Evolutionary conservation across 2,329 filamentous ascomycete genomes (phyloP).

Genomic region (Whalleya microplaca): DNA sequence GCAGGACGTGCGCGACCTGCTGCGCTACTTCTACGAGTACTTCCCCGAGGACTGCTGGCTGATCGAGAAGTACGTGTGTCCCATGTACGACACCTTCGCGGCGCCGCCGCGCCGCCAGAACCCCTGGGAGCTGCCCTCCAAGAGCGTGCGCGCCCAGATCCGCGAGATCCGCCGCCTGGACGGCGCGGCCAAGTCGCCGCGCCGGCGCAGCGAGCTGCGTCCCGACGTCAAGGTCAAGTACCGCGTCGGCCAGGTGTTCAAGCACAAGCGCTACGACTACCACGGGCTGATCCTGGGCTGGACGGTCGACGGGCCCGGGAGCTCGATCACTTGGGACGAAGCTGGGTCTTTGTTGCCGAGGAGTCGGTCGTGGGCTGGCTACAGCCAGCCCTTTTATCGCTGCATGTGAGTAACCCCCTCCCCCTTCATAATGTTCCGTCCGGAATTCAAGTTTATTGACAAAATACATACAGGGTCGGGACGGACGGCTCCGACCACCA

Average conservation of each 20-base stretch:
- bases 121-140: conserved; percentile 39
- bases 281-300: conserved; percentile 87
- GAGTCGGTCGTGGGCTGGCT: conserved; percentile 36
- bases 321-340: conserved; percentile 63
- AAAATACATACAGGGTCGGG: conserved; percentile 31
- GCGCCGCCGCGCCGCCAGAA: conserved; percentile 35
- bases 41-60: conserved; percentile 75
- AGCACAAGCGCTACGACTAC: conserved; percentile 79
- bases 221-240: conserved; percentile 55
- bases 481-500: conserved; percentile 70
- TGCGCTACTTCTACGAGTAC: conserved; percentile 65
- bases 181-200: conserved; percentile 37
- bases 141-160: conserved; percentile 43
- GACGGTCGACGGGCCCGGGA: conserved; percentile 69
- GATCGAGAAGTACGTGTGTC: conserved; percentile 68
- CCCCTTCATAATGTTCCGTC: not conserved
- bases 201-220: conserved; percentile 40
- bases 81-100: conserved; percentile 57
- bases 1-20: conserved; percentile 66
- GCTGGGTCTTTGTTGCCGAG: conserved; percentile 13
- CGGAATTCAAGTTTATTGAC: not conserved
- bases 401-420: conserved; percentile 70
- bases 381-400: conserved; percentile 78
- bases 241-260: conserved; percentile 81
- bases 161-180: conserved; percentile 50